phyloP scores from a whole-genome alignment of 2,329 filamentous ascomycete species.

The Sporothrix brasiliensis region DNA sequence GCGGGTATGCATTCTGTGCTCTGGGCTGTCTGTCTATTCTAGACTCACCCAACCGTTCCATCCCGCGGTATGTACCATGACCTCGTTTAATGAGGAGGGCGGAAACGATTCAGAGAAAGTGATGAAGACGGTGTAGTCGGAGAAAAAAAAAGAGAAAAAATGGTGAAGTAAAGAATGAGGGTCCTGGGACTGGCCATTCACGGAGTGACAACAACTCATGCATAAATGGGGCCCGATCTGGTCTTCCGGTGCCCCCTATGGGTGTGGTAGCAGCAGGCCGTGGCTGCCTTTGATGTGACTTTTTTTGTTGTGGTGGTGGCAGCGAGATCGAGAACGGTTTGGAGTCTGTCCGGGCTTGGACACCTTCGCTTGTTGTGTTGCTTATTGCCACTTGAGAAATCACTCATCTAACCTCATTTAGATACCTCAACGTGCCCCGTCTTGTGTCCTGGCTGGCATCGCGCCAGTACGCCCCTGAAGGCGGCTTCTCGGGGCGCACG shows the following conservation, averaged over 20 bases:
- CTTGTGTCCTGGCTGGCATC: conserved; percentile 87
- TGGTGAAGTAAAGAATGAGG: background rate
- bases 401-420: conserved; percentile 42
- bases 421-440: conserved; percentile 73
- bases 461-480: conserved; percentile 87
- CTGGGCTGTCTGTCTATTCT: conserved; percentile 86
- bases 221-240: conserved; percentile 41
- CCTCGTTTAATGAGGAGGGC: background rate
- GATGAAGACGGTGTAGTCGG: no score
- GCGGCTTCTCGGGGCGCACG: conserved; percentile 88
- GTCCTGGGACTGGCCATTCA: conserved; percentile 41
- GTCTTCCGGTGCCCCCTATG: conserved; percentile 32
- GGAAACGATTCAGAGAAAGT: background rate
- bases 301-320: conserved; percentile 18
- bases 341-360: background rate
- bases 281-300: conserved; percentile 20
- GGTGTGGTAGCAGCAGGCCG: conserved; percentile 23
- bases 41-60: conserved; percentile 72
- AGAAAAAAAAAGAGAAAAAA: background rate
- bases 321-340: background rate
- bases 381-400: background rate
- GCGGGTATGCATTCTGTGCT: conserved; percentile 94
- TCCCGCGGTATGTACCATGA: conserved; percentile 61
- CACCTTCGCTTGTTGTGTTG: background rate
- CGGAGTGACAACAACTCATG: conserved; percentile 45